phyloP scores from a whole-genome alignment of 1,284 basidiomycete genomes.

The Moesziomyces sp. region DNA sequence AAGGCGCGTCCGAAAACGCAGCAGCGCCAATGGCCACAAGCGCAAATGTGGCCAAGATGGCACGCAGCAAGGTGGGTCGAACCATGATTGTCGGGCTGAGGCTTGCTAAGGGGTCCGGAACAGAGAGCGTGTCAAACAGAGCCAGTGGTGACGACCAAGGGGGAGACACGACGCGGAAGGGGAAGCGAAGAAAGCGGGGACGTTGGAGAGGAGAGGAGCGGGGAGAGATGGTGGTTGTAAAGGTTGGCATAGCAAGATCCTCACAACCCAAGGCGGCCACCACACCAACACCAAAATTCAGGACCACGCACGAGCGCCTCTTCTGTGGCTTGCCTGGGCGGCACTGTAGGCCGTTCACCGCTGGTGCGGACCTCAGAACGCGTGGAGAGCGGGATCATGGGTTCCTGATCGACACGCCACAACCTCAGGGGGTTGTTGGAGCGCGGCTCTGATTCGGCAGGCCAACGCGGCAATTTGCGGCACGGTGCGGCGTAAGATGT shows the following conservation, averaged over 20 bases:
- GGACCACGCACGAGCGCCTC: too few relatives aligned
- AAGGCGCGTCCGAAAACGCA: conserved; percentile 1
- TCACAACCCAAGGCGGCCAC: too few relatives aligned
- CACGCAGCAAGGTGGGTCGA: conserved; percentile 23
- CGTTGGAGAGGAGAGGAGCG: conserved; percentile 5
- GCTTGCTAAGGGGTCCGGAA: background rate
- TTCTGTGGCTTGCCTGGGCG: too few relatives aligned
- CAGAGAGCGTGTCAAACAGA: conserved; percentile 7
- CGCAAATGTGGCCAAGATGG: conserved; percentile 23
- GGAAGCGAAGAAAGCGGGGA: background rate
- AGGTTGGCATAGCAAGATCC: too few relatives aligned
- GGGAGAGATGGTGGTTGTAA: conserved; percentile 1
- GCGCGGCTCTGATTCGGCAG: too few relatives aligned
- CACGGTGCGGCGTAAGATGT: background rate
- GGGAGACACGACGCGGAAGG: background rate
- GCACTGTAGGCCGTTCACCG: background rate
- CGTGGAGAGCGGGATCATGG: background rate
- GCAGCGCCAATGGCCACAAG: conserved; percentile 17
- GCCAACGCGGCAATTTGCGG: background rate
- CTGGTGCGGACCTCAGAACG: background rate
- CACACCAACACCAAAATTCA: too few relatives aligned
- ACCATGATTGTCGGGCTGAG: conserved; percentile 11
- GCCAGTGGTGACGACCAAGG: background rate
- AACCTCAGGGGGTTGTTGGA: background rate
- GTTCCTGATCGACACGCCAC: conserved; percentile 29